Conservation (phyloP, 805 yeast genomes). For the Pichia rugopelliculosa region DNA sequence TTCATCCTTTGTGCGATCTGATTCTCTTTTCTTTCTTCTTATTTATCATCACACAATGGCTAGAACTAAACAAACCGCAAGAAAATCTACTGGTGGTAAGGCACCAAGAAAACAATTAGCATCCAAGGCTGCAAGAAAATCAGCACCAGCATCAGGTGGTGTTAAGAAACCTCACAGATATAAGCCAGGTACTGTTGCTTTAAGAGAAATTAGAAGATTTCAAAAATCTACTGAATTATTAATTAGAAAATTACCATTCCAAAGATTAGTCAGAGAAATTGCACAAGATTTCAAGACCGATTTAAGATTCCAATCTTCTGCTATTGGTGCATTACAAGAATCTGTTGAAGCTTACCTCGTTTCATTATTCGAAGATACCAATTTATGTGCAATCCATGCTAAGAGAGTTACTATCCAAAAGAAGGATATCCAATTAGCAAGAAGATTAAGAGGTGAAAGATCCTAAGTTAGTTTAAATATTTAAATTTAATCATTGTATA, state of each 20-base stretch:
- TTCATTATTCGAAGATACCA: constrained; percentile 93
- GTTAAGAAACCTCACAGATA: constrained; percentile 93
- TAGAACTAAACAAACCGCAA: constrained; percentile 90
- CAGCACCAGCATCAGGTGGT: constrained; percentile 90
- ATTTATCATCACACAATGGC: constrained; percentile 46
- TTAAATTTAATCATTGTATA: constrained; percentile 12
- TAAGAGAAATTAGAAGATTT: constrained; percentile 95
- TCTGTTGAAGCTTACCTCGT: constrained; percentile 98
- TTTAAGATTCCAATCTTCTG: constrained; percentile 94
- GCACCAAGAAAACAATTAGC: constrained; percentile 94
- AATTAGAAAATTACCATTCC: constrained; percentile 95
- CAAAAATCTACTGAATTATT: constrained; percentile 93
- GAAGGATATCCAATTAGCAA: constrained; percentile 96
- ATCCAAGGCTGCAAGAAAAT: constrained; percentile 88
- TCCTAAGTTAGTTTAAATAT: constrained; percentile 38
- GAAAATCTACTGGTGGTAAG: constrained; percentile 94
- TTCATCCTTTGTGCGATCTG: neutral
- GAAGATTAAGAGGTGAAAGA: constrained; percentile 97
- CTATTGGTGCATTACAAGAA: constrained; percentile 96
- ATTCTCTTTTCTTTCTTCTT: neutral
- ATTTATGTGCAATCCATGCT: constrained; percentile 97
- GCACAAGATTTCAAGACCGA: constrained; percentile 92
- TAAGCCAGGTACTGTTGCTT: constrained; percentile 95
- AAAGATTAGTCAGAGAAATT: constrained; percentile 91
- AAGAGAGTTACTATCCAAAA: constrained; percentile 98